phyloP scores from a whole-genome alignment of 2,329 filamentous ascomycete species.

The Fusarium sp. region DNA sequence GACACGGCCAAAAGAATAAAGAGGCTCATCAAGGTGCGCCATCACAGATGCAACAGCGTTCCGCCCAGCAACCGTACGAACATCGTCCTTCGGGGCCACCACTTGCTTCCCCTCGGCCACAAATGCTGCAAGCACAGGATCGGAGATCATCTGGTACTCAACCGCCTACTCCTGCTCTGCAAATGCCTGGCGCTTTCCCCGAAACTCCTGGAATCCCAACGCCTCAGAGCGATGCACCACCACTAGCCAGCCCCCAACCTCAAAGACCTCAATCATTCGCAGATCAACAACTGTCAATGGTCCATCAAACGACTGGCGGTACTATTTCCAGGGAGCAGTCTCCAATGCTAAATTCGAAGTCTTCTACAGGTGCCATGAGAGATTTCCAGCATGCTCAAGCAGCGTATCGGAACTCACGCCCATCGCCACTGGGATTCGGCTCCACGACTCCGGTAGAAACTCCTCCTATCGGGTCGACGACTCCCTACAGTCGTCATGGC shows the following conservation, averaged over 20 bases:
- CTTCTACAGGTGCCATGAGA: slow-evolving; percentile 21
- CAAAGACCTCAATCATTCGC: slow-evolving; percentile 32
- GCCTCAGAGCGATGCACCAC: slow-evolving; percentile 5
- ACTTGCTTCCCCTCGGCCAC: slow-evolving; percentile 5
- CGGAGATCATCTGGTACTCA: slow-evolving; percentile 21
- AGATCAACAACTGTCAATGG: slow-evolving; percentile 21
- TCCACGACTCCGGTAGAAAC: slow-evolving; percentile 35
- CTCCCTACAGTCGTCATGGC: slow-evolving; percentile 16
- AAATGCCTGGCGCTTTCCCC: slow-evolving; percentile 17
- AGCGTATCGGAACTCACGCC: slow-evolving; percentile 26
- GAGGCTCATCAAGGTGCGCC: slow-evolving; percentile 19
- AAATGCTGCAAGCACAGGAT: slow-evolving; percentile 11
- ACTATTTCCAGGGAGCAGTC: slow-evolving; percentile 33
- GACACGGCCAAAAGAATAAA: slow-evolving; percentile 41
- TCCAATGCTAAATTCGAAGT: slow-evolving; percentile 21
- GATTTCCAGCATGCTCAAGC: slow-evolving; percentile 23
- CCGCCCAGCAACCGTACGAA: slow-evolving; percentile 21
- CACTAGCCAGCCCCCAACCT: slow-evolving; percentile 36
- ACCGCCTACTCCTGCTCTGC: slow-evolving; percentile 20
- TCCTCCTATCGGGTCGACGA: slow-evolving; percentile 20
- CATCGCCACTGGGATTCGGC: slow-evolving; percentile 32
- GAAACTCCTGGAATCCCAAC: slow-evolving; percentile 13
- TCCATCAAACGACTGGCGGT: slow-evolving; percentile 33
- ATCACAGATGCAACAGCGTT: slow-evolving; percentile 28
- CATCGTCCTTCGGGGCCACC: slow-evolving; percentile 18